Conservation (phyloP, 2,329 filamentous ascomycete species). For the Colletotrichum phormii region DNA sequence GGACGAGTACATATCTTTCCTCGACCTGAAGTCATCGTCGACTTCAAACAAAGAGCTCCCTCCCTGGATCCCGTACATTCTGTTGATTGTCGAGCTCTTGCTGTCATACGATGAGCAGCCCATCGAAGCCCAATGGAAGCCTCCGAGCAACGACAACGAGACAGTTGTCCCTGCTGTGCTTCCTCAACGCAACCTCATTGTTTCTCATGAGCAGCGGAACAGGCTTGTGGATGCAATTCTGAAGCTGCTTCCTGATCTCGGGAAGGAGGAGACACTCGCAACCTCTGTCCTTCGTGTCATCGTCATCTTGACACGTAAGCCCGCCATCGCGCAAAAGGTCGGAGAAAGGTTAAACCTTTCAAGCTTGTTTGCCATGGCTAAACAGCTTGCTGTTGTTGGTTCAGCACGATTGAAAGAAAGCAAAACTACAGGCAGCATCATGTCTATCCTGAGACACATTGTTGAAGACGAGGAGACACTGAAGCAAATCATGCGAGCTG, state of each 20-base stretch:
- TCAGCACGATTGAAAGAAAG: constrained; percentile 76
- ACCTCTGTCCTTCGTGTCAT: constrained; percentile 86
- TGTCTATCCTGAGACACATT: constrained; percentile 90
- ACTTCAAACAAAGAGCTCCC: constrained; percentile 75
- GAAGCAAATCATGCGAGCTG: constrained; percentile 90
- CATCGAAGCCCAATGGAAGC: constrained; percentile 76
- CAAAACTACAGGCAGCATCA: constrained; percentile 70
- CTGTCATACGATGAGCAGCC: constrained; percentile 91
- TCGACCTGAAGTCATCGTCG: constrained; percentile 67
- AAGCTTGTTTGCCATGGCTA: constrained; percentile 93
- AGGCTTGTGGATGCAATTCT: constrained; percentile 82
- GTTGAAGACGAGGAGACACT: constrained; percentile 94
- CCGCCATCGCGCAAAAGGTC: constrained; percentile 78
- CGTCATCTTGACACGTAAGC: constrained; percentile 86
- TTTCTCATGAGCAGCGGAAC: constrained; percentile 73
- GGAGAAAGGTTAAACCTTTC: constrained; percentile 92
- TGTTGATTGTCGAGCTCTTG: constrained; percentile 90
- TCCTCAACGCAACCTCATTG: constrained; percentile 56
- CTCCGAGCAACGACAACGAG: constrained; percentile 63
- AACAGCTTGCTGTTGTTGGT: constrained; percentile 85
- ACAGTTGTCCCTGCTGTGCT: constrained; percentile 66
- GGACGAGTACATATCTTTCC: constrained; percentile 79
- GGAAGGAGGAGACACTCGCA: constrained; percentile 87
- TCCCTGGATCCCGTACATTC: constrained; percentile 90
- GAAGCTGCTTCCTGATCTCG: constrained; percentile 85